Evolutionary conservation across 2,329 filamentous ascomycete genomes (phyloP), one percentile per base, ranked within the genome.

Genomic region (Lasiodiplodia citricola): DNA sequence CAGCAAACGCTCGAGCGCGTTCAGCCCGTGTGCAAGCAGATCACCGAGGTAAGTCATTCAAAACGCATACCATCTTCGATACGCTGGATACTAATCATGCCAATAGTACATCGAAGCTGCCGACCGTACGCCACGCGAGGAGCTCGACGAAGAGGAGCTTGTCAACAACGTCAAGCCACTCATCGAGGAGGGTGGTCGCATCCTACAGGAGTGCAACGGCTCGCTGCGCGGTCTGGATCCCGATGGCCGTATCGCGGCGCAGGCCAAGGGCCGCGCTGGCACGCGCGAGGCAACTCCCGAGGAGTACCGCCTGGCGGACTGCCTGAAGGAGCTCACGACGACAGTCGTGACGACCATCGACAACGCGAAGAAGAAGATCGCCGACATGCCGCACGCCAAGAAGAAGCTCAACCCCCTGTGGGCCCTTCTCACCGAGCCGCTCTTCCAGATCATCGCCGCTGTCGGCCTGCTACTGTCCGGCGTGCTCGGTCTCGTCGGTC

Each of bases 371-470:
- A 92, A 91, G 83, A 92, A 92, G 84, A 92, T 97, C 70, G 89
- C 92, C 76, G 92, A 92, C 76, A 96, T 97, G 92, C 94, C 94
- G 6, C 92, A 96, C 73, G 94, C 93, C 54, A 96, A 97, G 90
- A 95, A 97, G 86, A 90, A 95, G 84, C 87, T 97, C 70, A 97
- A 95, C 83, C 94, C 94, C 13, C 88, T 97, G 37, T 97, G 94
- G 93, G 89, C 85, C 37, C 84, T 97, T 60, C 84, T 96, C 72
- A 89, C 89, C 44, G 93, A 97, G 85, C 94, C 94, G 13, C 84
- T 97, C 25, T 93, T 94, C 87, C 94, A 97, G 86, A 97, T 97
- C 77, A 87, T 97, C 60, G 93, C 94, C 10, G 94, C 92, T 13
- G 94, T 97, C 56, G 94, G 94, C 25, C 82, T 97, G 69, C 81